phyloP scores from a whole-genome alignment of 768 basidiomycete genomes.

The Vishniacozyma victoriae region DNA sequence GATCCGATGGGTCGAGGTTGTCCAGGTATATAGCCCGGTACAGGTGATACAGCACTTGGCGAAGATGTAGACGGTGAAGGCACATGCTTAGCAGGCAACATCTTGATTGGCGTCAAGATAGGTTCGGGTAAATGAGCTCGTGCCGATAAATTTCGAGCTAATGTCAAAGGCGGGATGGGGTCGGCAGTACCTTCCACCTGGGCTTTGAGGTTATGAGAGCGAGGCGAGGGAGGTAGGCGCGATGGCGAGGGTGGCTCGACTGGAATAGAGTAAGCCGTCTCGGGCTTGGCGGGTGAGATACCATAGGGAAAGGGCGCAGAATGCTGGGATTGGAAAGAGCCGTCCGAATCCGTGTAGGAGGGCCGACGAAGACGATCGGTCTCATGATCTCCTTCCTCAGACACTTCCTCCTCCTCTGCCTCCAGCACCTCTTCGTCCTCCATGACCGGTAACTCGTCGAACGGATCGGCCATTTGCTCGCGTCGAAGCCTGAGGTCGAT shows the following conservation, averaged over 20 bases:
- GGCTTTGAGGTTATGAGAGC: slow-evolving; percentile 26
- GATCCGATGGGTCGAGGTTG: slow-evolving; percentile 33
- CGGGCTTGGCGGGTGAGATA: slow-evolving; percentile 23
- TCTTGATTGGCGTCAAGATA: slow-evolving; percentile 23
- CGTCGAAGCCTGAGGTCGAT: slow-evolving; percentile 18
- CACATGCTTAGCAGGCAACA: slow-evolving; percentile 20
- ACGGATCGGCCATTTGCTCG: too few relatives aligned
- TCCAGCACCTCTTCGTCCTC: slow-evolving; percentile 32
- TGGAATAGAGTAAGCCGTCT: slow-evolving; percentile 6
- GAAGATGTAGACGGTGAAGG: slow-evolving; percentile 17
- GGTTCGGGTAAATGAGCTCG: slow-evolving; percentile 5
- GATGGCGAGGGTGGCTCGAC: slow-evolving; percentile 10
- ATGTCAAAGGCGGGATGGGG: slow-evolving; percentile 6
- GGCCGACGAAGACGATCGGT: slow-evolving; percentile 1
- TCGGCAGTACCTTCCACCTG: slow-evolving; percentile 18
- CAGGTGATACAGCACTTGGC: slow-evolving; percentile 2
- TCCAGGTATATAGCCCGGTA: slow-evolving; percentile 33
- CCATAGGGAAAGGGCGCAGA: slow-evolving; percentile 28
- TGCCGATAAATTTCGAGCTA: not conserved
- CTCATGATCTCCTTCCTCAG: not conserved
- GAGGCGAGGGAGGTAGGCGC: slow-evolving; percentile 23
- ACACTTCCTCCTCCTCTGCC: not conserved
- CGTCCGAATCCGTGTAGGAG: slow-evolving; percentile 15
- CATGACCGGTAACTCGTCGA: too few relatives aligned
- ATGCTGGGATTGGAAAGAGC: slow-evolving; percentile 13